A percentile compares a stretch with the other conserved stretches of the same genome.
phyloP scores from a whole-genome alignment of 768 basidiomycete species.

The Termitomyces sp. region DNA sequence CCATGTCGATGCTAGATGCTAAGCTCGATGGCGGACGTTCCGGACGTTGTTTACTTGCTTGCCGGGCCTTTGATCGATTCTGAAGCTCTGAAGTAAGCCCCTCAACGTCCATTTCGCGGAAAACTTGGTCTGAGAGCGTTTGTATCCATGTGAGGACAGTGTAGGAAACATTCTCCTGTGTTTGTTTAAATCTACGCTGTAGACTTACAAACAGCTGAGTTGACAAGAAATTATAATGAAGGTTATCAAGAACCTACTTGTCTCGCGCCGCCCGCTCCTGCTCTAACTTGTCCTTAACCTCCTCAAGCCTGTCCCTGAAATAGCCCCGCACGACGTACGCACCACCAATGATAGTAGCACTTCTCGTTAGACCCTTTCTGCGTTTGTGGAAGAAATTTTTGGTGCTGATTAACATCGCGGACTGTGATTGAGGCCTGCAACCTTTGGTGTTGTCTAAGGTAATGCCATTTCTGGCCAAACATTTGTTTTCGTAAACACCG shows the following conservation, averaged over 20 bases:
- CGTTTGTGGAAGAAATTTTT: constrained; percentile 45
- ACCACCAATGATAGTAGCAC: constrained; percentile 48
- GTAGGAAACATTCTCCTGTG: constrained; percentile 71
- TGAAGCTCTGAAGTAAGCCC: constrained; percentile 50
- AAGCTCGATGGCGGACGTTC: constrained; percentile 22
- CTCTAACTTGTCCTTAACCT: constrained; percentile 57
- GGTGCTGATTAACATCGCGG: constrained; percentile 16
- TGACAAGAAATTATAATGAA: constrained; percentile 1
- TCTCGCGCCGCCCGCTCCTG: constrained; percentile 61
- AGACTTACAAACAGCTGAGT: constrained; percentile 39
- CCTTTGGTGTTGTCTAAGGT: too few species aligned
- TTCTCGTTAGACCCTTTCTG: constrained; percentile 38
- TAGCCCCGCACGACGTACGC: constrained; percentile 60
- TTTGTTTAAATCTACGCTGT: constrained; percentile 66
- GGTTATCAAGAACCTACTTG: constrained; percentile 41
- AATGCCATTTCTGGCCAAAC: not conserved
- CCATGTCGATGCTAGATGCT: constrained; percentile 29
- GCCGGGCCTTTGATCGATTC: constrained; percentile 25
- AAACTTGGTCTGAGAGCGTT: constrained; percentile 56
- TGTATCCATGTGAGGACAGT: constrained; percentile 68
- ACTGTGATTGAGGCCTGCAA: not conserved
- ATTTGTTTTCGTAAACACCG: constrained; percentile 7
- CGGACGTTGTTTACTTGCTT: constrained; percentile 4
- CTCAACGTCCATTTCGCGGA: constrained; percentile 77
- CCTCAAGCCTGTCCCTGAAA: constrained; percentile 54